A percentile compares a stretch with the other conserved stretches of the same genome.
These are phyloP conservation scores for Penicillium sp. DNA, from an alignment of 2,329 filamentous ascomycete genomes.

Conservation along the genomic window DNA sequence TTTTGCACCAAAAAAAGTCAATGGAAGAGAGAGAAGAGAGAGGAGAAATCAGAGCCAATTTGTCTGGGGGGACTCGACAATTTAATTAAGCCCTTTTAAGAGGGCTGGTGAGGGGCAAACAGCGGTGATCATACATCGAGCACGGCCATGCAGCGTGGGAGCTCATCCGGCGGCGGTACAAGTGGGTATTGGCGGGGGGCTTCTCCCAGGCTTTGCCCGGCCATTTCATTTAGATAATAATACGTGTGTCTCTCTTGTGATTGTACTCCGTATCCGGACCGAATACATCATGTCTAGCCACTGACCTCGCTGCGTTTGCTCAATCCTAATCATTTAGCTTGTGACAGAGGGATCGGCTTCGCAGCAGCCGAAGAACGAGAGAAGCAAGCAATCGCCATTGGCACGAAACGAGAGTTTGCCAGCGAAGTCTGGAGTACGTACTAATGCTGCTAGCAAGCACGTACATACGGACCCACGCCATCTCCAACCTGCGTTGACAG, in stretches of 20 bases:
- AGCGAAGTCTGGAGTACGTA: no score
- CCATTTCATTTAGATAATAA: no score
- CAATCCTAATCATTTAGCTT: background rate
- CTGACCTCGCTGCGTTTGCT: background rate
- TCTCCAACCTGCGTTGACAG: background rate
- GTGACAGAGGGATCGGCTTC: background rate
- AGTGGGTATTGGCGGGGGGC: constrained; percentile 11
- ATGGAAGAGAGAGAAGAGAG: background rate
- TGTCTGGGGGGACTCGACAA: background rate
- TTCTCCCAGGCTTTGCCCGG: background rate
- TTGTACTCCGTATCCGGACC: background rate
- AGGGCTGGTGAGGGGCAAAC: constrained; percentile 11
- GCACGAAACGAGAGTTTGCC: no score
- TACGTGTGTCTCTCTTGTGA: background rate
- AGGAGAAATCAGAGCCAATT: background rate
- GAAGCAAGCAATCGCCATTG: no score
- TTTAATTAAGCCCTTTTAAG: constrained; percentile 1
- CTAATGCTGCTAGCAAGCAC: background rate
- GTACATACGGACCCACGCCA: background rate
- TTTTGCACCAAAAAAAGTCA: background rate
- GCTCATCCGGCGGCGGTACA: background rate
- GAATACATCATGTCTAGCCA: background rate
- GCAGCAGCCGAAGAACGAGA: no score
- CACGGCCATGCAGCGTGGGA: constrained; percentile 2
- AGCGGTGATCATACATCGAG: constrained; percentile 12